Conservation (phyloP, 2,329 filamentous ascomycete species). For the Penicillium janthinellum region DNA sequence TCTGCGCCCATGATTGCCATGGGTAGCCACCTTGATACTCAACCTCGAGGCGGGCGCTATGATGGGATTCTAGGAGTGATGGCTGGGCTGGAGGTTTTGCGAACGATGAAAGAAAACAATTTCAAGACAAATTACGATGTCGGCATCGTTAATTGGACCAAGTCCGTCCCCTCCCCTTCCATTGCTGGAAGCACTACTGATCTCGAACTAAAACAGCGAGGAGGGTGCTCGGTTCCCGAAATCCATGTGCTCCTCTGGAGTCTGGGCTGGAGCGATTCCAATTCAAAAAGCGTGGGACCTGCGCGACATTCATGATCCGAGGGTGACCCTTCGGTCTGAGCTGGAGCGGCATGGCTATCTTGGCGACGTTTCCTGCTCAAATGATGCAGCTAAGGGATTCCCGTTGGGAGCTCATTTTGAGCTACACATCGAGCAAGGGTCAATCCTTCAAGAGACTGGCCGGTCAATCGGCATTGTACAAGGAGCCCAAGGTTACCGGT, state of each 20-base stretch:
- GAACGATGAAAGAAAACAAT: conserved; percentile 65
- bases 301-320: conserved; percentile 58
- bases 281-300: conserved; percentile 62
- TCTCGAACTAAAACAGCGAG: conserved; percentile 54
- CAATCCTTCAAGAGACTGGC: conserved; percentile 63
- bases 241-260: conserved; percentile 71
- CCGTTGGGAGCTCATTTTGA: conserved; percentile 76
- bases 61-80: conserved; percentile 73
- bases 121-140: conserved; percentile 67
- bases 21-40: conserved; percentile 44
- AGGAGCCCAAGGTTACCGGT: conserved; percentile 70
- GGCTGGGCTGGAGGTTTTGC: conserved; percentile 70
- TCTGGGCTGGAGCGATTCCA: conserved; percentile 68
- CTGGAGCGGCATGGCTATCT: conserved; percentile 69
- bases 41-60: conserved; percentile 54
- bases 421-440: conserved; percentile 78
- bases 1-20: conserved; percentile 46
- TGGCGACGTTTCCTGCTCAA: conserved; percentile 56
- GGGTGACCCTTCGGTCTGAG: conserved; percentile 62
- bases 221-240: conserved; percentile 76
- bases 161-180: conserved; percentile 53
- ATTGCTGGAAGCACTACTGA: not conserved
- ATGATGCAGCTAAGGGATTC: conserved; percentile 45
- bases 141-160: conserved; percentile 63
- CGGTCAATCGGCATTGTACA: conserved; percentile 67